Evolutionary conservation across 371 early-diverging fungal species (phyloP).

Genomic region (Rhizopus sp.): DNA sequence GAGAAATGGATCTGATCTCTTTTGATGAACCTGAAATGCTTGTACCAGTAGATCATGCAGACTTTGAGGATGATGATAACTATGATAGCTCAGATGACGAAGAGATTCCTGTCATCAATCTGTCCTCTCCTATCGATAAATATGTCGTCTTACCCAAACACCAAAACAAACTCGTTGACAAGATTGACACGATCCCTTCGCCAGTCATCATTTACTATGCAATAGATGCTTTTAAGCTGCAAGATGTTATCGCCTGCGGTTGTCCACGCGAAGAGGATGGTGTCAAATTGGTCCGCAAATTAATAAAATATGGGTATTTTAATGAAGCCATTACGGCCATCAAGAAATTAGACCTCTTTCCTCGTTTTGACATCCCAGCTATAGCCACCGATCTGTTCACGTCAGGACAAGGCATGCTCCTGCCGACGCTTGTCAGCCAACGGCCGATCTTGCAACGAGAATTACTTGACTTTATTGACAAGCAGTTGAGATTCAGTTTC

Average conservation of each 20-base stretch:
- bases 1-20: conserved; percentile 32
- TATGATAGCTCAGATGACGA: conserved; percentile 18
- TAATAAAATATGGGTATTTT: conserved; percentile 30
- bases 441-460: conserved; percentile 21
- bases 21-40: conserved; percentile 24
- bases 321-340: conserved; percentile 37
- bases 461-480: conserved; percentile 36
- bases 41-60: conserved; percentile 9
- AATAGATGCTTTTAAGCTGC: conserved; percentile 30
- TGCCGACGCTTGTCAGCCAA: conserved; percentile 21
- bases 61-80: conserved; percentile 12
- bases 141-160: conserved; percentile 17
- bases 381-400: conserved; percentile 32
- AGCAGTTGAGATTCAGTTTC: conserved; percentile 41
- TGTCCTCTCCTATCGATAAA: background rate
- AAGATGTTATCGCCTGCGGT: conserved; percentile 16
- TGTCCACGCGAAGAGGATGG: conserved; percentile 37
- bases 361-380: conserved; percentile 25
- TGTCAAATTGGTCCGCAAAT: conserved; percentile 20
- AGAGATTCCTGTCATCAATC: conserved; percentile 11
- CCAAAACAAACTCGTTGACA: conserved; percentile 23
- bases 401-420: conserved; percentile 23
- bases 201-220: conserved; percentile 42
- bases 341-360: conserved; percentile 28
- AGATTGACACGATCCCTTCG: conserved; percentile 25